These are phyloP conservation scores for Neocucurbitaria cava DNA, from an alignment of 2,329 filamentous ascomycete species.

Conservation along the genomic window DNA sequence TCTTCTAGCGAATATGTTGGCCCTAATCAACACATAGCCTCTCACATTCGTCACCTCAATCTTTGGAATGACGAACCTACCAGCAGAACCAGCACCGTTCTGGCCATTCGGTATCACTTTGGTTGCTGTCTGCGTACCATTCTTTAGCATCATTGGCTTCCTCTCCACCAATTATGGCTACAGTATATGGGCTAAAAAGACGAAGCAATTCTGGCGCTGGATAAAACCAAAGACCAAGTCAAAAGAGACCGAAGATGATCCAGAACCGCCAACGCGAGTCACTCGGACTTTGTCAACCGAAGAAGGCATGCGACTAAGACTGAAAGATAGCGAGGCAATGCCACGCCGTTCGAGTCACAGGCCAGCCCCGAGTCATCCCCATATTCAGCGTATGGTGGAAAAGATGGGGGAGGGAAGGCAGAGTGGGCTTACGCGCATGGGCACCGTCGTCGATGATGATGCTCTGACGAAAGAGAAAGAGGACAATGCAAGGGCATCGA, in stretches of 20 bases:
- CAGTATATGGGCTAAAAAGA: conserved; percentile 45
- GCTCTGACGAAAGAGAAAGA: conserved; percentile 1
- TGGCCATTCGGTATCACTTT: conserved; percentile 52
- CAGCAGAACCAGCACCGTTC: conserved; percentile 41
- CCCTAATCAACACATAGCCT: conserved; percentile 41
- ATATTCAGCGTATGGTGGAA: conserved; percentile 40
- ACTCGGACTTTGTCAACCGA: conserved; percentile 36
- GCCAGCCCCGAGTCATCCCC: conserved; percentile 29
- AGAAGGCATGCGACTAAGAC: conserved; percentile 36
- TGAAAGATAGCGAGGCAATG: conserved; percentile 12
- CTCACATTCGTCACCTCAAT: conserved; percentile 68
- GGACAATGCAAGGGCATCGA: conserved; percentile 14
- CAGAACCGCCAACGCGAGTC: conserved; percentile 12
- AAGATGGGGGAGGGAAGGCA: conserved; percentile 36
- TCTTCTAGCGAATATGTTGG: not conserved
- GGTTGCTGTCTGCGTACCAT: conserved; percentile 53
- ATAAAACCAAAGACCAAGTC: conserved; percentile 22
- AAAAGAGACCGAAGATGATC: conserved; percentile 12
- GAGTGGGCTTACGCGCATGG: conserved; percentile 33
- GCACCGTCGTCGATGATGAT: conserved; percentile 17
- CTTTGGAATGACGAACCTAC: conserved; percentile 61
- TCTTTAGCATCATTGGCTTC: conserved; percentile 55
- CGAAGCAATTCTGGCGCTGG: conserved; percentile 37
- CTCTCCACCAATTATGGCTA: conserved; percentile 52
- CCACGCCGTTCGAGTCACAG: conserved; percentile 15